These are phyloP conservation scores for Claviceps sorghi DNA, from an alignment of 2,329 filamentous ascomycete species.

Conservation along the genomic window DNA sequence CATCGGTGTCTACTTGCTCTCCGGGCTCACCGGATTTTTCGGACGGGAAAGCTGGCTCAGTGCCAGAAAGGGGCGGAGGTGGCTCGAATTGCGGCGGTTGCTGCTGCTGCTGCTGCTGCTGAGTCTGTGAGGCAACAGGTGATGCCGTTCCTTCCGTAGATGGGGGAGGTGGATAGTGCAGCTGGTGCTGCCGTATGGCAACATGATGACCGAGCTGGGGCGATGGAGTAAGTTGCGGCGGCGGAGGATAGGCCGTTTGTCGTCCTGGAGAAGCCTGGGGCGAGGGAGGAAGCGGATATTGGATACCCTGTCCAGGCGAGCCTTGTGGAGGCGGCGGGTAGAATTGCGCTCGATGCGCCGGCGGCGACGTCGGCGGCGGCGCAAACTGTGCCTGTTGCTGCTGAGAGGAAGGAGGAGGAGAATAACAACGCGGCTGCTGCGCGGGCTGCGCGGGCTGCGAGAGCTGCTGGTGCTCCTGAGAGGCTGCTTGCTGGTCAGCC, in stretches of 20 bases:
- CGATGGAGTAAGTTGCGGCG: conserved; percentile 12
- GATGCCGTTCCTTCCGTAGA: not conserved
- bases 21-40: conserved; percentile 16
- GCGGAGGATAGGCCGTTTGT: conserved; percentile 15
- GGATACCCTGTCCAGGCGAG: conserved; percentile 5
- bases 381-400: conserved; percentile 27
- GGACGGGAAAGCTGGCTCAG: conserved; percentile 12
- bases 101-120: conserved; percentile 15
- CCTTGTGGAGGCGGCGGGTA: conserved; percentile 21
- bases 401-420: conserved; percentile 8
- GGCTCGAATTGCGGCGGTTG: conserved; percentile 16
- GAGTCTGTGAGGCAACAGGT: not conserved
- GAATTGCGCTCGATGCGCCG: conserved; percentile 30
- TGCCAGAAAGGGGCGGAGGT: conserved; percentile 12
- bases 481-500: conserved; percentile 4
- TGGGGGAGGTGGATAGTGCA: conserved; percentile 9
- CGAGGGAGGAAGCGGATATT: conserved; percentile 18
- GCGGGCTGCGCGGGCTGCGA: conserved; percentile 1
- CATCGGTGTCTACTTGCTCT: conserved; percentile 11
- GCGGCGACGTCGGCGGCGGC: conserved; percentile 32
- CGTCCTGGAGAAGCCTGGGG: conserved; percentile 6
- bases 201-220: conserved; percentile 7
- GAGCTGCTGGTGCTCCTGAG: conserved; percentile 10
- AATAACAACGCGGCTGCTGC: conserved; percentile 9
- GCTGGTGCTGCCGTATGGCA: conserved; percentile 8